phyloP scores from a whole-genome alignment of 169 alveolate species.

The Eimeria tenella region DNA sequence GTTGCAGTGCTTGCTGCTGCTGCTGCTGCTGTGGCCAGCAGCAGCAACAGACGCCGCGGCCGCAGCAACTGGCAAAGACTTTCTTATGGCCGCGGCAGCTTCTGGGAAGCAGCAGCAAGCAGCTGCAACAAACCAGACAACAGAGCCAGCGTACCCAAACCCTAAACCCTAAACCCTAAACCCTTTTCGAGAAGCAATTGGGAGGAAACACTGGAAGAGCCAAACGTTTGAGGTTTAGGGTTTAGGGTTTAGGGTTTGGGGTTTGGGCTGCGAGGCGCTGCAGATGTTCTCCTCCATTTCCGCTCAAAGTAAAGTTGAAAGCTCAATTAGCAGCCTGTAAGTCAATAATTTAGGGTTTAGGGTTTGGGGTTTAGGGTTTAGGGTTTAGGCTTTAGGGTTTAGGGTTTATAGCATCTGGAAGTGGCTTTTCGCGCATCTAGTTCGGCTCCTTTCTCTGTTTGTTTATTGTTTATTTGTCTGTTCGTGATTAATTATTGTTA shows the following conservation, averaged over 20 bases:
- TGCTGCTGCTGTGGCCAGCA: not conserved
- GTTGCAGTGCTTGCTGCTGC: conserved; percentile 1
- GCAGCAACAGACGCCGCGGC: not conserved
- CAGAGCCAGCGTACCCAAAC: conserved; percentile 23
- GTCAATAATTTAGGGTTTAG: not conserved
- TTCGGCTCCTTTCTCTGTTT: not conserved
- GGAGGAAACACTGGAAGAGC: not conserved
- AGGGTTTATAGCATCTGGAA: too few species aligned
- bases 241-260: not conserved
- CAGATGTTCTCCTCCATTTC: conserved; percentile 18
- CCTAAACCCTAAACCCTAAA: not conserved
- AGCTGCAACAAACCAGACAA: not conserved
- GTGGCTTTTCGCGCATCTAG: too few species aligned
- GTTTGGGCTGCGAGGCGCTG: not conserved
- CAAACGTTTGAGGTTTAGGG: conserved; percentile 4
- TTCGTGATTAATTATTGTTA: too few species aligned
- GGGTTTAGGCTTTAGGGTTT: not conserved
- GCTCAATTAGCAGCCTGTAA: not conserved
- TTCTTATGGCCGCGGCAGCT: conserved; percentile 61
- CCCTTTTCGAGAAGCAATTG: not conserved
- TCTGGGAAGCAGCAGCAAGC: conserved; percentile 28
- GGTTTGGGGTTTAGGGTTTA: conserved; percentile 32
- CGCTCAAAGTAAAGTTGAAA: not conserved
- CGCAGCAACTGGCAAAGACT: conserved; percentile 22
- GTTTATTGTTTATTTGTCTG: not conserved